Evolutionary conservation across 805 yeast species (phyloP).

Genomic region (Danielozyma ontarioensis): DNA sequence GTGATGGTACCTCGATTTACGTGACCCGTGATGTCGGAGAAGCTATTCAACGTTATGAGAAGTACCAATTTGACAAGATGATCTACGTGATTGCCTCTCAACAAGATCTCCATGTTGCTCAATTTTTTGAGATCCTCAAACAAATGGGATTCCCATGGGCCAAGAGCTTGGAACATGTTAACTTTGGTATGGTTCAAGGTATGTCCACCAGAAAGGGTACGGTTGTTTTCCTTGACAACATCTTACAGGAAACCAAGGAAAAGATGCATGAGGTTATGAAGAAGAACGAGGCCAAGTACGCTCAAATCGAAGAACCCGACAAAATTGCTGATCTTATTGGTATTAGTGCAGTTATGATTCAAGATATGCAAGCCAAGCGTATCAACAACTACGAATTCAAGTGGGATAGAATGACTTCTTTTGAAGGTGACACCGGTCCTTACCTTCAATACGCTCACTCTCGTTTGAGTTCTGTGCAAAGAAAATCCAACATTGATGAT

Average conservation of each 20-base stretch:
- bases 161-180: slow-evolving; percentile 69
- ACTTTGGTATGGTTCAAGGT: slow-evolving; percentile 97
- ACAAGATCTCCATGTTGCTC: slow-evolving; percentile 92
- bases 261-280: slow-evolving; percentile 97
- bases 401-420: slow-evolving; percentile 97
- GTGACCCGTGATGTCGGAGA: slow-evolving; percentile 96
- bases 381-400: slow-evolving; percentile 92
- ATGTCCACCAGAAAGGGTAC: slow-evolving; percentile 99
- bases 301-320: slow-evolving; percentile 91
- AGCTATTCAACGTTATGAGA: slow-evolving; percentile 83
- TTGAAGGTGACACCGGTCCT: slow-evolving; percentile 99
- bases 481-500: slow-evolving; percentile 56
- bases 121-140: slow-evolving; percentile 88
- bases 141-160: slow-evolving; percentile 92
- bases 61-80: slow-evolving; percentile 88
- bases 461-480: slow-evolving; percentile 88
- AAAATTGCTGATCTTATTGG: slow-evolving; percentile 93
- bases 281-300: slow-evolving; percentile 83
- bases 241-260: slow-evolving; percentile 87
- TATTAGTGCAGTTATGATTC: slow-evolving; percentile 96
- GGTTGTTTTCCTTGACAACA: slow-evolving; percentile 94
- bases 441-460: slow-evolving; percentile 98
- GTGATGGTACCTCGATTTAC: slow-evolving; percentile 93
- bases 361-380: slow-evolving; percentile 97
- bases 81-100: slow-evolving; percentile 93